Conservation (phyloP, 2,329 filamentous ascomycete species). For the Orbilia brochopaga region DNA sequence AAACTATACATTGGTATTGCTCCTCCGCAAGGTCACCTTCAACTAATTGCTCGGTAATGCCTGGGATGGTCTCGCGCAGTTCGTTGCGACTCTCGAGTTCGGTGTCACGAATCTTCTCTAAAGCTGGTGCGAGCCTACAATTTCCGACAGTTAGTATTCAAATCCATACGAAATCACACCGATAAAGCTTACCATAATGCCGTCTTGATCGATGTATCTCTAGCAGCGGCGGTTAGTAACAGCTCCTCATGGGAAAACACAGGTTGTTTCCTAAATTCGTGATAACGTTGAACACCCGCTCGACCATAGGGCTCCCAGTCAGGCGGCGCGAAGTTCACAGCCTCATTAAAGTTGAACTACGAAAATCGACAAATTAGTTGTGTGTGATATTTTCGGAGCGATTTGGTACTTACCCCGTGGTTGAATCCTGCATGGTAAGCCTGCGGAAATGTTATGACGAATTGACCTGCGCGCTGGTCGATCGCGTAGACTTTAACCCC, state of each 20-base stretch:
- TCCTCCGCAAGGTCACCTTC: constrained; percentile 82
- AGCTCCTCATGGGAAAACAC: constrained; percentile 98
- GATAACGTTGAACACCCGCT: constrained; percentile 81
- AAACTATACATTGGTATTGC: constrained; percentile 87
- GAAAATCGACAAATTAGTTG: constrained; percentile 16
- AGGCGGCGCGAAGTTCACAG: constrained; percentile 92
- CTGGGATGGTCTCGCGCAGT: constrained; percentile 63
- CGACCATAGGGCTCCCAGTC: constrained; percentile 96
- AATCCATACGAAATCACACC: not conserved
- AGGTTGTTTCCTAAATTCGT: constrained; percentile 85
- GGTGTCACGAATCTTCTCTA: constrained; percentile 76
- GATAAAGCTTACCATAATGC: constrained; percentile 71
- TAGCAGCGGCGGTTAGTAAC: constrained; percentile 84
- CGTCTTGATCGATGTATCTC: constrained; percentile 80
- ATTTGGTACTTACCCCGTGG: constrained; percentile 65
- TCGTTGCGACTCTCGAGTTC: constrained; percentile 72
- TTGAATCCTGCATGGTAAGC: constrained; percentile 99
- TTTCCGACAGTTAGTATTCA: constrained; percentile 2
- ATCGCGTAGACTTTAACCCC: constrained; percentile 91
- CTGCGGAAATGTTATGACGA: constrained; percentile 95
- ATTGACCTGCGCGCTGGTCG: constrained; percentile 94
- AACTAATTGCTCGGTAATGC: constrained; percentile 57
- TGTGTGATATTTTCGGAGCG: not conserved
- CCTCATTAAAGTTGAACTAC: constrained; percentile 94
- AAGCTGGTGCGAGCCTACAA: constrained; percentile 75